These are phyloP conservation scores for Trichosporon coremiiforme DNA, from an alignment of 1,284 basidiomycete species.

Conservation along the genomic window DNA sequence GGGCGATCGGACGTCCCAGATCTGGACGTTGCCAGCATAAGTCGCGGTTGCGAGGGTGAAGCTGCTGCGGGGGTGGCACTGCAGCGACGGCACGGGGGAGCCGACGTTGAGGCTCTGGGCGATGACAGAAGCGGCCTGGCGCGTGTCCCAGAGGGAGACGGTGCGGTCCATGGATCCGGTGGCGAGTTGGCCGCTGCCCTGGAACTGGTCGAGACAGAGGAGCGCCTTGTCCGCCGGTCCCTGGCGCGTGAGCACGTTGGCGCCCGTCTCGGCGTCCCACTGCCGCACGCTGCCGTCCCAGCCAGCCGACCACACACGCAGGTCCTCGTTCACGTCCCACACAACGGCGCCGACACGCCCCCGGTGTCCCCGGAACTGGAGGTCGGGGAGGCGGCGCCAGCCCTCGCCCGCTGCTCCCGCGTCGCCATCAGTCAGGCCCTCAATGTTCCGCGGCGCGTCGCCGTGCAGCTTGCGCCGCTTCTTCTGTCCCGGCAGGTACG, in stretches of 20 bases:
- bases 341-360: slow-evolving; percentile 51
- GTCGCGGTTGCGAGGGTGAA: slow-evolving; percentile 76
- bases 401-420: slow-evolving; percentile 43
- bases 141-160: slow-evolving; percentile 59
- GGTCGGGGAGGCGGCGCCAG: slow-evolving; percentile 53
- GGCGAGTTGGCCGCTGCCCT: slow-evolving; percentile 53
- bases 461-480: slow-evolving; percentile 63
- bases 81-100: slow-evolving; percentile 74
- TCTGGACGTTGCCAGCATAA: slow-evolving; percentile 76
- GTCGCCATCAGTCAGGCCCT: slow-evolving; percentile 49
- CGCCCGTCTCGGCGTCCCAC: slow-evolving; percentile 58
- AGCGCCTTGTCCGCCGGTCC: slow-evolving; percentile 57
- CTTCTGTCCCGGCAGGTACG: slow-evolving; percentile 57
- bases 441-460: slow-evolving; percentile 57
- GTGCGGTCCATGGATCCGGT: slow-evolving; percentile 60
- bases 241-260: slow-evolving; percentile 51
- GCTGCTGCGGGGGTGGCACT: slow-evolving; percentile 63
- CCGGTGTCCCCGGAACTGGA: slow-evolving; percentile 51
- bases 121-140: slow-evolving; percentile 59
- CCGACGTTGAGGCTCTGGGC: slow-evolving; percentile 62
- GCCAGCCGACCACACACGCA: slow-evolving; percentile 53
- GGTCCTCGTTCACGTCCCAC: slow-evolving; percentile 49
- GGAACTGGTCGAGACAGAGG: slow-evolving; percentile 58
- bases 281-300: slow-evolving; percentile 60
- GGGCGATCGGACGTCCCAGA: slow-evolving; percentile 78